A percentile compares a stretch with the other conserved stretches of the same genome.
These are phyloP conservation scores for Nothopassalora personata DNA, from an alignment of 2,329 filamentous ascomycete genomes.

Conservation along the genomic window DNA sequence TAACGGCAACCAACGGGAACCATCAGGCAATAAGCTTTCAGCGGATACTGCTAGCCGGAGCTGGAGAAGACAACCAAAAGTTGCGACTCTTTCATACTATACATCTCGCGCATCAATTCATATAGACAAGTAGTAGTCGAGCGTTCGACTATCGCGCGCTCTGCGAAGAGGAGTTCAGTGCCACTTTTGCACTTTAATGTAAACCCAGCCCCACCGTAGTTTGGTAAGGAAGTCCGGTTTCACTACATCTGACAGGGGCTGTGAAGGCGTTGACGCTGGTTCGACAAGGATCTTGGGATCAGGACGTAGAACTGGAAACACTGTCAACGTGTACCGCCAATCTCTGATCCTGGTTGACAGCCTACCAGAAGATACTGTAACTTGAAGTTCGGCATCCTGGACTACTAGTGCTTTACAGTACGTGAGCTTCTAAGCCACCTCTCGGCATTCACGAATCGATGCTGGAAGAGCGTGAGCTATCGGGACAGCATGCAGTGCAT, in stretches of 20 bases:
- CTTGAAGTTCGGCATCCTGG: not conserved
- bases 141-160: no score
- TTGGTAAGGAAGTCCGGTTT: no score
- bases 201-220: no score
- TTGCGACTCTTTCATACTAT: no score
- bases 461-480: not conserved
- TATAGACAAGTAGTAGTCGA: no score
- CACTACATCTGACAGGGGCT: no score
- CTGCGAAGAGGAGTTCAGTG: no score
- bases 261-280: not conserved
- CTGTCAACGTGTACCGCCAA: not conserved
- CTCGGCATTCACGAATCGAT: not conserved
- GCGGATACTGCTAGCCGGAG: no score
- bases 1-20: no score
- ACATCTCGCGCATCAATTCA: no score
- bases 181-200: no score
- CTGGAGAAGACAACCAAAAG: no score
- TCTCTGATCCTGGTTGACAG: not conserved
- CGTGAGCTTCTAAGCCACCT: not conserved
- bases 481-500: not conserved
- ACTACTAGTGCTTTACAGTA: constrained; percentile 1
- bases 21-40: not conserved
- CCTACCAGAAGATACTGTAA: not conserved
- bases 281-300: not conserved
- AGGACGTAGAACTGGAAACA: not conserved